Percentiles rank a stretch among this genome's conserved stretches.
Conservation (phyloP, 305 asterid genomes). For the Solanum chacoense region DNA sequence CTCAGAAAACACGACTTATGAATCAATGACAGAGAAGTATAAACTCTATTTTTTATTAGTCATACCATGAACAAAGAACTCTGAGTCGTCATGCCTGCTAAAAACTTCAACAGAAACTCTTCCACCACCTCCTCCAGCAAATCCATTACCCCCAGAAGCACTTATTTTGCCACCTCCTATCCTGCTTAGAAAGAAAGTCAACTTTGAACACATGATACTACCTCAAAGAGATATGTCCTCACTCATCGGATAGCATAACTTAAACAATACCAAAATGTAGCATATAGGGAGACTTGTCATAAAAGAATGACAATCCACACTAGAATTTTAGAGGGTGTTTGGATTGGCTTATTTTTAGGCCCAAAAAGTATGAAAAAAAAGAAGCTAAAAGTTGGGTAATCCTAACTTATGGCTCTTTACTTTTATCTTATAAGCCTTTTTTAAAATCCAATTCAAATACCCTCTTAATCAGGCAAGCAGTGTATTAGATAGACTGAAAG, state of each 20-base stretch:
- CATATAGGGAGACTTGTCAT: background rate
- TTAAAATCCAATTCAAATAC: background rate
- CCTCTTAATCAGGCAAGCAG: background rate
- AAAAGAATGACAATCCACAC: background rate
- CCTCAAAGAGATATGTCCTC: background rate
- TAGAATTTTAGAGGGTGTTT: background rate
- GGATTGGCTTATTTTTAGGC: background rate
- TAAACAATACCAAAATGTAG: background rate
- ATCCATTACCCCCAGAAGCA: conserved; percentile 84
- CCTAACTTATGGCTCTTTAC: background rate
- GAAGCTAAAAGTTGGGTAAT: background rate
- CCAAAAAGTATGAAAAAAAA: background rate
- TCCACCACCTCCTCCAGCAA: conserved; percentile 97
- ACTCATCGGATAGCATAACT: background rate
- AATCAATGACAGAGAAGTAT: background rate
- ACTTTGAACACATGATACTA: background rate
- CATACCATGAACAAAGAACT: conserved; percentile 66
- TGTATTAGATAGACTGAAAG: background rate
- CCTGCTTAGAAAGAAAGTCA: conserved; percentile 35
- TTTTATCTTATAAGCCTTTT: background rate
- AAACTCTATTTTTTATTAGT: background rate
- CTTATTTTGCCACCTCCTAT: conserved; percentile 56
- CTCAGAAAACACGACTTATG: background rate
- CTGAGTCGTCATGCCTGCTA: conserved; percentile 64
- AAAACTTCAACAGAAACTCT: conserved; percentile 57